These are phyloP conservation scores for Mycena rosella DNA, from an alignment of 768 basidiomycete species.

Conservation along the genomic window DNA sequence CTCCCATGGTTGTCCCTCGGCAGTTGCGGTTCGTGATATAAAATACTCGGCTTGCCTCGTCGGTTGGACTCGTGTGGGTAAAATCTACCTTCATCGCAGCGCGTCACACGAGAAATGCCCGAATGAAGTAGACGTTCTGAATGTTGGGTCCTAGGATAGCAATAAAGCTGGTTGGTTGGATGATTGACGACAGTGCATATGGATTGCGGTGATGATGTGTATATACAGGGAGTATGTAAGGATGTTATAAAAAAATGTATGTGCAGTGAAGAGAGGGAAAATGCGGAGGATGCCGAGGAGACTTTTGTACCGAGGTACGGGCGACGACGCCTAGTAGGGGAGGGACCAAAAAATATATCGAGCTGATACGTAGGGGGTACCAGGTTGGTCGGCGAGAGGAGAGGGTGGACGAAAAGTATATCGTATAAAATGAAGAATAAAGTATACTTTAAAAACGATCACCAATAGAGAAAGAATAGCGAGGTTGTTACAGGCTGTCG, in stretches of 20 bases:
- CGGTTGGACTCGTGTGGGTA: constrained; percentile 35
- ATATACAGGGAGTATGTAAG: constrained; percentile 36
- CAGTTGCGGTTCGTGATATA: constrained; percentile 29
- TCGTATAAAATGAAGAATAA: constrained; percentile 91
- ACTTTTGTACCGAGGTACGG: constrained; percentile 36
- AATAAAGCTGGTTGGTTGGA: background rate
- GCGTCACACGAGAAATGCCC: constrained; percentile 7
- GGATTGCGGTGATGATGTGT: constrained; percentile 34
- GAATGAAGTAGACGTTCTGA: constrained; percentile 24
- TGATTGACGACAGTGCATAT: constrained; percentile 35
- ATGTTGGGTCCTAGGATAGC: constrained; percentile 15
- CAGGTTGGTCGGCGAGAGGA: constrained; percentile 39
- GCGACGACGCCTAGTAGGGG: constrained; percentile 31
- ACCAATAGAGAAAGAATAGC: constrained; percentile 58
- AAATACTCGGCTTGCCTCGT: constrained; percentile 30
- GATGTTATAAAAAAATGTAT: constrained; percentile 35
- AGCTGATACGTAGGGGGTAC: constrained; percentile 24
- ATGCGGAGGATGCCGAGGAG: constrained; percentile 36
- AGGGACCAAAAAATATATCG: constrained; percentile 33
- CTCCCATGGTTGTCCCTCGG: constrained; percentile 30
- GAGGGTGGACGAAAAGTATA: constrained; percentile 55
- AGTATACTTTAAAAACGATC: constrained; percentile 76
- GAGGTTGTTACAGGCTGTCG: constrained; percentile 61
- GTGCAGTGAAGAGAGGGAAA: constrained; percentile 34
- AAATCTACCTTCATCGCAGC: constrained; percentile 24